phyloP scores from a whole-genome alignment of 306 rosid species.

The Prunus dulcis region DNA sequence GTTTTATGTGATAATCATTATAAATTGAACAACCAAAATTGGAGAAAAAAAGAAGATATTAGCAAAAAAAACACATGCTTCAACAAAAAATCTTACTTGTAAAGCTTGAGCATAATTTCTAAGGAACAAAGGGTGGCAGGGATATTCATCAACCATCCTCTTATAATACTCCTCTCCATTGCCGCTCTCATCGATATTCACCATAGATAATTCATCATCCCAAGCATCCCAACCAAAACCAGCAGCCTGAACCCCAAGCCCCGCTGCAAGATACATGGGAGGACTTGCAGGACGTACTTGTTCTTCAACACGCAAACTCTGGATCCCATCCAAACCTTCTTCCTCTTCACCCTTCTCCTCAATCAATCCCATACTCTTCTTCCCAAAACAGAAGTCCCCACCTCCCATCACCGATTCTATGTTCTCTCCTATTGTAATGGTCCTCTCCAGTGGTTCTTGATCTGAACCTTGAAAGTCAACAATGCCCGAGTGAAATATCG shows the following conservation, averaged over 20 bases:
- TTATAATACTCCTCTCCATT: constrained; percentile 46
- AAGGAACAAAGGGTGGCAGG: constrained; percentile 61
- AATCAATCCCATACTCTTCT: constrained; percentile 54
- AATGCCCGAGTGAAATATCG: constrained; percentile 29
- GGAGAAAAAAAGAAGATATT: background rate
- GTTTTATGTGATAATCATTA: background rate
- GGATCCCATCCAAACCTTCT: constrained; percentile 22
- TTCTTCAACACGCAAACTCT: constrained; percentile 33
- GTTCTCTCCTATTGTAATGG: constrained; percentile 23
- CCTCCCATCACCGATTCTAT: constrained; percentile 18
- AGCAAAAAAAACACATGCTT: background rate
- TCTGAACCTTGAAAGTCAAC: constrained; percentile 19
- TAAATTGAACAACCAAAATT: background rate
- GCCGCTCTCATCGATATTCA: constrained; percentile 28
- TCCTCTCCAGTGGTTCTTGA: constrained; percentile 34
- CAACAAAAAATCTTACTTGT: constrained; percentile 41
- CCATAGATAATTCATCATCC: constrained; percentile 28
- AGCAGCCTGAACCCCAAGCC: constrained; percentile 52
- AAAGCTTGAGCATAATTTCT: constrained; percentile 63
- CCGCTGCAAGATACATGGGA: constrained; percentile 63
- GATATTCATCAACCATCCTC: constrained; percentile 59
- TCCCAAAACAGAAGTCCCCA: constrained; percentile 48
- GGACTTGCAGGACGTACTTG: constrained; percentile 48
- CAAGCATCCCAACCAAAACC: constrained; percentile 25
- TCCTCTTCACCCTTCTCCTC: constrained; percentile 51